Evolutionary conservation across 257 asterid genomes (phyloP), one percentile per base, ranked within the genome.

Genomic region (Ligustrum vulgare): DNA sequence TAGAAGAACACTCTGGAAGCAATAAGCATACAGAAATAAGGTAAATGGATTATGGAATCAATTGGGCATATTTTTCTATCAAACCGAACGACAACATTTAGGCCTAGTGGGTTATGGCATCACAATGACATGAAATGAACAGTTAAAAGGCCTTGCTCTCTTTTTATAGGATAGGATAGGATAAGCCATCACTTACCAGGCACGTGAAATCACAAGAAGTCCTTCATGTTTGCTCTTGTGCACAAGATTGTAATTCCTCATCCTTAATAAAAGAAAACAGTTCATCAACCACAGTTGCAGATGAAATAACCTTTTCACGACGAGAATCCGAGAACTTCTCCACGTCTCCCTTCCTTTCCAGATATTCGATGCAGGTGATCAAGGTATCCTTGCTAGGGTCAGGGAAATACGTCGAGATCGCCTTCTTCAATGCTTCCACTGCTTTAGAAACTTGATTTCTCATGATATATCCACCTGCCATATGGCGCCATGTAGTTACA

Each of bases 371-470:
- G 79, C 91, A 88, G 72, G 82, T 83, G 31, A 13, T 35, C 84
- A 90, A 82, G 2, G 82, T 77, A 31, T 82, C 84, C 82, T 81
- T 83, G 58, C 64, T 82, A 67, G 85, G 80, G 25, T 11, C 22
- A 64, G 81, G 76, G 9, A 87, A 84, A 69, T 90, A 85, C 20
- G 70, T 58, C 0, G 80, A 77, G 58, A 86, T 78, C 12, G 96
- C 96, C 82, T 85, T 87, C 82, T 84, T 84, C 87, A 91, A 80
- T 10, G 85, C 88, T 79, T 79, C 87, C 33, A 82, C 77, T 9
- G 87, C 90, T 77, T 84, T 79, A 6, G 72, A 11, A 31, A 87
- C 80, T 65, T 79, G 81, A 58, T 79, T 78, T 43, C 76, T 77
- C 60, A 70, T 64, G 6, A 88, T 67, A 85, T 81, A 90, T 20